Conservation (phyloP, 768 basidiomycete genomes). For the Phylloporus scabripes region DNA sequence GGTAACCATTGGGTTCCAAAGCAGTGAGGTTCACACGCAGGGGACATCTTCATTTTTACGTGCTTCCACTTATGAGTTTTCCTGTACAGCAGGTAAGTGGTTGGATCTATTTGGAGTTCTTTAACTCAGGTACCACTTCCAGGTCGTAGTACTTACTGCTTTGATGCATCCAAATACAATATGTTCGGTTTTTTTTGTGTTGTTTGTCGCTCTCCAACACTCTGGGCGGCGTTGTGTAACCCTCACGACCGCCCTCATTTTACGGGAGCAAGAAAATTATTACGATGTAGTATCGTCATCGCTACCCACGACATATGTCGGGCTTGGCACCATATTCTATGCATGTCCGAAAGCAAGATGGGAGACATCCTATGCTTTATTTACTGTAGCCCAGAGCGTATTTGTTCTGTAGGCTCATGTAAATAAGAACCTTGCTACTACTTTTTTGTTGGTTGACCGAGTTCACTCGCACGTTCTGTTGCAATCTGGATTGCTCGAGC, state of each 20-base stretch:
- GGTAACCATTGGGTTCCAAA: slow-evolving; percentile 24
- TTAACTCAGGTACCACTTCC: not conserved
- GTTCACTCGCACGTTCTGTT: slow-evolving; percentile 79
- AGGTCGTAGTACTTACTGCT: not conserved
- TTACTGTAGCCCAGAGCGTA: not conserved
- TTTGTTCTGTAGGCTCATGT: too few species aligned
- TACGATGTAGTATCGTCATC: slow-evolving; percentile 21
- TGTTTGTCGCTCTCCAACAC: slow-evolving; percentile 78
- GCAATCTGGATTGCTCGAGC: slow-evolving; percentile 93
- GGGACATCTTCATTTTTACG: slow-evolving; percentile 24
- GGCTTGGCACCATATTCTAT: slow-evolving; percentile 22
- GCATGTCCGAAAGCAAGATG: slow-evolving; percentile 35
- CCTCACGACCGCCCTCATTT: slow-evolving; percentile 93
- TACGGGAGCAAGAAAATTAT: slow-evolving; percentile 73
- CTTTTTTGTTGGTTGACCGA: slow-evolving; percentile 66
- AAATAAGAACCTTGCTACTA: slow-evolving; percentile 15
- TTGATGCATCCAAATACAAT: slow-evolving; percentile 2
- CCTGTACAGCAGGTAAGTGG: slow-evolving; percentile 17
- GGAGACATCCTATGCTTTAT: slow-evolving; percentile 19
- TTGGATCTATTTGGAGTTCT: not conserved
- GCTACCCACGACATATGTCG: slow-evolving; percentile 35
- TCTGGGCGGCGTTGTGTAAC: slow-evolving; percentile 74
- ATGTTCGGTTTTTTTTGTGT: not conserved
- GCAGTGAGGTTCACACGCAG: slow-evolving; percentile 49
- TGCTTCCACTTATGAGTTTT: not conserved